Evolutionary conservation across 768 basidiomycete species (phyloP), one percentile per base, ranked within the genome.

Genomic region (Asterophora lycoperdoides): DNA sequence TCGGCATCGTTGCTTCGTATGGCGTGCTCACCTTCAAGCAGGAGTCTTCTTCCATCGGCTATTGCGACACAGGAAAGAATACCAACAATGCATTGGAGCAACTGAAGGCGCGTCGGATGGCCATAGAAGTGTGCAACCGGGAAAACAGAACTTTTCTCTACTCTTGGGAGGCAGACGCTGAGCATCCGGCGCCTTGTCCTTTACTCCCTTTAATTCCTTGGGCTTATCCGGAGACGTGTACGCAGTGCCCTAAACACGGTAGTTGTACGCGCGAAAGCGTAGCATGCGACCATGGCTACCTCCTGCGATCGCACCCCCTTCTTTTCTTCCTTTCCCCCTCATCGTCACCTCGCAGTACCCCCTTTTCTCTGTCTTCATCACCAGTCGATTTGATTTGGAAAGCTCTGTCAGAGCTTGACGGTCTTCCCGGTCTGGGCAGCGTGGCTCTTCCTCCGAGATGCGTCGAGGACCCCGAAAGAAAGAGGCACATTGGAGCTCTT

Each of bases 371-470:
- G 46, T 71, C 68, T 41, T 66, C 74, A 46, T 55, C 69, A 49
- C 67, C 72, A 46, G 59, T 65, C 34, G 72, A 75, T 48, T 35
- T 66, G 46, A 59, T 68, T 30, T 80, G 78, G 77, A 73, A 72
- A 58, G 59, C 70, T 36, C 61, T 84, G 46, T 74, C 73, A 35
- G 56, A 60, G 38, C 66, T 80, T 38, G 76, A 92, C 66, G 90
- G 90, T 26, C 62, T 91, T 41, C 90, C 89, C 17, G 78, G 81
- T 28, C 66, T 89, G 18, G 87, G 89, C n/a, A 79, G 85, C 51
- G 75, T 92, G 34, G 87, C 82, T 17, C 72, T 93, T 44, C 81
- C 89, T 19, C 86, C 86, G 34, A 74, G 78, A 39, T 93, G 90
- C 60, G 69, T 82, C 41, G 84, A 86, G 68, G 89, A 93, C 67